Evolutionary conservation across 345 rosid species (phyloP).

Genomic region (Turnera subulata): DNA sequence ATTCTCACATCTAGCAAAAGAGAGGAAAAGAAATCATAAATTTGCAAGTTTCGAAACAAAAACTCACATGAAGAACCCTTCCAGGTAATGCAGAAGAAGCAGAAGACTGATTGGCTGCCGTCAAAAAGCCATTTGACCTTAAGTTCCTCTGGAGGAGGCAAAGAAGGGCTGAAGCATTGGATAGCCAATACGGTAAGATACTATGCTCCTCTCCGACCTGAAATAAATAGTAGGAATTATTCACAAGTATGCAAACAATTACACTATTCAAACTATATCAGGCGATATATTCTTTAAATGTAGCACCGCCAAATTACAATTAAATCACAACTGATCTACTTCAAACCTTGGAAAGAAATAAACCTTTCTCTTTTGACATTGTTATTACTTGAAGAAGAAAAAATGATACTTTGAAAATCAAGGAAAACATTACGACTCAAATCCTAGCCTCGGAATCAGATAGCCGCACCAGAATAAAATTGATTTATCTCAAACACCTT

Average conservation of each 20-base stretch:
- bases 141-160: conserved; percentile 92
- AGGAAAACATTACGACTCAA: too few relatives aligned
- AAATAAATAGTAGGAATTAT: conserved; percentile 19
- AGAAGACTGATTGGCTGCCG: conserved; percentile 51
- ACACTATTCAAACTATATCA: too few relatives aligned
- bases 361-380: too few relatives aligned
- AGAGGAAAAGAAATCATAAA: neutral
- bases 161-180: conserved; percentile 90
- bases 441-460: too few relatives aligned
- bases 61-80: conserved; percentile 67
- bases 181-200: conserved; percentile 87
- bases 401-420: neutral
- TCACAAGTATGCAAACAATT: neutral
- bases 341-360: too few relatives aligned
- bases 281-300: too few relatives aligned
- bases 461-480: too few relatives aligned
- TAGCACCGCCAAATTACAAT: too few relatives aligned
- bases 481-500: too few relatives aligned
- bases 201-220: conserved; percentile 74
- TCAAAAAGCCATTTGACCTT: conserved; percentile 67
- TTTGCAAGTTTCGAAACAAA: neutral
- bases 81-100: conserved; percentile 54
- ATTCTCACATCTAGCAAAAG: neutral
- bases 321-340: too few relatives aligned
- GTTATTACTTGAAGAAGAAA: neutral